Evolutionary conservation across 371 early-diverging fungal species (phyloP).

Genomic region (Lichtheimia hyalospora): DNA sequence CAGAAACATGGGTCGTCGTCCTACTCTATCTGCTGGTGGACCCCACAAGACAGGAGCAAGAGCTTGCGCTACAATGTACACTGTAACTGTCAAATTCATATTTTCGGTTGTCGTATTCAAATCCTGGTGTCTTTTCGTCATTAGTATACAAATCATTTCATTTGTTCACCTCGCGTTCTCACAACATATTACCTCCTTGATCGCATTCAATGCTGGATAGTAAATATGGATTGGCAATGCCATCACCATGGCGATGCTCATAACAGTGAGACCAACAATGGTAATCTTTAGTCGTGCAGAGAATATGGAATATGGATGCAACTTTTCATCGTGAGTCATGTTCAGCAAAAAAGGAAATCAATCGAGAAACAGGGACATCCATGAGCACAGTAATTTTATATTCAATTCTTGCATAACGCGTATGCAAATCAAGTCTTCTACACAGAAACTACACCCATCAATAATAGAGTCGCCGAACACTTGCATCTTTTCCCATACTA

Average conservation of each 20-base stretch:
- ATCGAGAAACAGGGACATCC: too few species aligned
- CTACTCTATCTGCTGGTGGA: constrained; percentile 16
- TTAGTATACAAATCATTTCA: too few species aligned
- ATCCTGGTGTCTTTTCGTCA: neutral
- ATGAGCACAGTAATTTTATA: too few species aligned
- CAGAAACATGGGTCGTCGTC: constrained; percentile 26
- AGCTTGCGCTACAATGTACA: constrained; percentile 11
- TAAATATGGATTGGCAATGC: constrained; percentile 20
- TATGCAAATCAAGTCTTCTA: too few species aligned
- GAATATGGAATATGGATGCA: constrained; percentile 10
- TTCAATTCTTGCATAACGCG: too few species aligned
- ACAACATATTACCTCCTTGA: constrained; percentile 15
- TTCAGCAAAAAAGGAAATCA: too few species aligned
- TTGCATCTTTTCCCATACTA: too few species aligned
- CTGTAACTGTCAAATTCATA: constrained; percentile 13
- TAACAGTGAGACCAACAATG: constrained; percentile 11
- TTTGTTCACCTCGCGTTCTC: too few species aligned
- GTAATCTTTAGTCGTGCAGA: neutral
- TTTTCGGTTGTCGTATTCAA: constrained; percentile 9
- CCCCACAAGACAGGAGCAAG: constrained; percentile 17
- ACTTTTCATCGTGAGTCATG: too few species aligned
- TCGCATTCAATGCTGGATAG: constrained; percentile 20
- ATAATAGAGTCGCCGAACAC: too few species aligned
- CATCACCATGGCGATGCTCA: constrained; percentile 11
- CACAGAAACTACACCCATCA: too few species aligned